Evolutionary conservation across 805 yeast species (phyloP).

Genomic region (Jamesozyma spencerorum): DNA sequence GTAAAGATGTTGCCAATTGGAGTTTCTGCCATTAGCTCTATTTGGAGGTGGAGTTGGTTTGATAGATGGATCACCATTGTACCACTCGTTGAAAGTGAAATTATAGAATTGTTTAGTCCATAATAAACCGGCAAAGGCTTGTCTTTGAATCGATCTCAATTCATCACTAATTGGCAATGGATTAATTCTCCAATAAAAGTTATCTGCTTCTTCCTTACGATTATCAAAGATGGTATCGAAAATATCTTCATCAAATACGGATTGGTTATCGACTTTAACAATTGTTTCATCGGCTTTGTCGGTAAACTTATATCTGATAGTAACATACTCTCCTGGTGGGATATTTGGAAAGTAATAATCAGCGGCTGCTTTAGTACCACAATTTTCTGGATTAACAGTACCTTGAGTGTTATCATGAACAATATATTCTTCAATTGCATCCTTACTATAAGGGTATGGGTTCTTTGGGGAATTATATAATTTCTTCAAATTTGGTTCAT

Average conservation of each 20-base stretch:
- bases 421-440: constrained; percentile 79
- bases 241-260: constrained; percentile 57
- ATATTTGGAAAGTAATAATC: constrained; percentile 74
- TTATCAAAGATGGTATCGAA: constrained; percentile 61
- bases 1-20: constrained; percentile 82
- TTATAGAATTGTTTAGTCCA: constrained; percentile 93
- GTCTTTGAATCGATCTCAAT: constrained; percentile 76
- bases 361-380: constrained; percentile 80
- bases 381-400: constrained; percentile 58
- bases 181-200: constrained; percentile 79
- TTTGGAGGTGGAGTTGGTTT: constrained; percentile 71
- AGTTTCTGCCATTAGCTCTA: constrained; percentile 79
- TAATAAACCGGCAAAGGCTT: constrained; percentile 85
- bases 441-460: constrained; percentile 56
- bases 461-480: constrained; percentile 53
- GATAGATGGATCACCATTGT: constrained; percentile 69
- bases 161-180: constrained; percentile 79
- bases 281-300: constrained; percentile 26
- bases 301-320: constrained; percentile 68
- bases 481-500: constrained; percentile 65
- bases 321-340: constrained; percentile 80
- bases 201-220: constrained; percentile 83
- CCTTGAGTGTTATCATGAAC: constrained; percentile 45
- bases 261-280: constrained; percentile 18
- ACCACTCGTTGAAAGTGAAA: constrained; percentile 80